Base-by-base conservation (phyloP, 2,329 filamentous ascomycete genomes). In the Hypoxylon sp. region DNA sequence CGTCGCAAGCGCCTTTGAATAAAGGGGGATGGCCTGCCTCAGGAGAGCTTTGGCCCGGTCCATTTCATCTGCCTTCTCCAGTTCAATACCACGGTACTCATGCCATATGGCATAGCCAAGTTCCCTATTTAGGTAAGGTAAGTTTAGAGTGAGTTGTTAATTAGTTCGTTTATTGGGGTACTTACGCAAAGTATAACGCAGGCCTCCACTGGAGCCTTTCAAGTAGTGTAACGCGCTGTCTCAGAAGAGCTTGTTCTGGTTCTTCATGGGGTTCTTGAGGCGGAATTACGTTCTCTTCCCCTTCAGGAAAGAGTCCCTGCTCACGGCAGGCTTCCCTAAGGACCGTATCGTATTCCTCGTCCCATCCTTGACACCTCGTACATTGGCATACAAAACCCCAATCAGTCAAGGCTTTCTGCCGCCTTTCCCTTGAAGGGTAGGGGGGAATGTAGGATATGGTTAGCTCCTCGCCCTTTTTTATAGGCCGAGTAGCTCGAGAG, bases 131-230 rank as follows among this genome's bases (percentile, higher is more conserved):
- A 10, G 21, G n/a, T 11, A 11, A 44, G 6, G 39, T 44, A 11
- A 44, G 39, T 44, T 17, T 21, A 21, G 17, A 17, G 11, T 7
- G 19, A 44, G 2, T 10, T 21, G 11, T 44, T 19, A 17, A 44
- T 44, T 19, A n/a, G 15, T 44, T n/a, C 15, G 10, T 19, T 21
- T 44, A 44, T 7, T 44, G 8, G 17, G 17, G 17, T 44, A 69
- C 68, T 70, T 65, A 70, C 68, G 58, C 53, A 19, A 68, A 70
- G 42, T 46, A 68, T 51, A 65, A 46, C n/a, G 60, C 53, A 2
- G n/a, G 42, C 2, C 1, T 8, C 57, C 57, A 60, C 1, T 21
- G 3, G 2, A 68, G 27, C 4, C 19, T 8, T 11, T 21, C 6
- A 24, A 59, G 35, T 35, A 50, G 8, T 3, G 35, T 21, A 2